Base-by-base conservation (phyloP, 305 asterid genomes). In the Ajuga reptans region DNA sequence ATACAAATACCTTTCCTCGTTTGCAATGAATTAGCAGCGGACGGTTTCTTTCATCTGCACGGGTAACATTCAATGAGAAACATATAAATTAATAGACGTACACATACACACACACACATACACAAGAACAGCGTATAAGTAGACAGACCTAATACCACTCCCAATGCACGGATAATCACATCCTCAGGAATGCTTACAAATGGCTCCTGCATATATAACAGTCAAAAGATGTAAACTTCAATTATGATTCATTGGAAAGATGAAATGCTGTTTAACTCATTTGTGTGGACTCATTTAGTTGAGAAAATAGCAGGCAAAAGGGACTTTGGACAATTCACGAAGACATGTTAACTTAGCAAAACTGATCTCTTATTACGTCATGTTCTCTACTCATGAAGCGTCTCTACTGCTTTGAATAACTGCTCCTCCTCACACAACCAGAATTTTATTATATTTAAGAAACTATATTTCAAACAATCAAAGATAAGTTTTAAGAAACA, bases 21-120 rank as follows among this genome's bases (percentile, higher is more conserved):
- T 84, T 87, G 87, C 98, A 91, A 70, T 91, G 98, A 62, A 89
- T 87, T 54, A 91, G 85, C 58, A 89, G 82, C 0, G 98, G 98
- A 47, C 66, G 96, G 71, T 89, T 86, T 75, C 82, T 82, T 77
- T 81, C 90, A 77, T 91, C 96, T 91, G 77, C 42, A 68, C 9
- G 15, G 36, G 9, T 14, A 60, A 79, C 42, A 16, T 47, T 46
- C 7, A 53, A 51, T 61, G 33, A 21, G 37, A 46, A 58, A 16
- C 42, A 57, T 36, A 12, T 39, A 24, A 14, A 37, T 34, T 45
- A 47, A 58, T 27, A 15, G 36, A 16, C 1, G 45, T 6, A 37
- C 3, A 39, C 10, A 1, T 2, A 61, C 34, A 54, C 29, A 31
- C 31, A 37, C 17, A 61, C 34, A 54, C 29, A 31, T 24, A 37